A percentile compares a stretch with the other conserved stretches of the same genome.
Evolutionary conservation across 371 early-diverging fungal genomes (phyloP).

Genomic region (Chytridiales sp.): DNA sequence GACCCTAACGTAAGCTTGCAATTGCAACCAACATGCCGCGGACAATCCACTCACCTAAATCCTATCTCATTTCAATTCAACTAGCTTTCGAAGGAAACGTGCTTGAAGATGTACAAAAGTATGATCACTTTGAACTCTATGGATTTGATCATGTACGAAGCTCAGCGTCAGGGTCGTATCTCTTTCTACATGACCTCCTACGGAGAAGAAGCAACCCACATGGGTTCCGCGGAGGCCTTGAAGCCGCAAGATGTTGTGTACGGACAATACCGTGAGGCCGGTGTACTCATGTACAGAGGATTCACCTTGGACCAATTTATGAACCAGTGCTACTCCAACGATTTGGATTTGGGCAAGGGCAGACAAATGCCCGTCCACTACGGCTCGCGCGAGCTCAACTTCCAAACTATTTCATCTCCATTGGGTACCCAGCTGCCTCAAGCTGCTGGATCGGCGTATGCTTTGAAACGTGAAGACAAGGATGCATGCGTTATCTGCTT

Average conservation of each 20-base stretch:
- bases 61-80: neutral
- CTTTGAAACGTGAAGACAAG: constrained; percentile 76
- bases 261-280: constrained; percentile 93
- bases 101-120: constrained; percentile 77
- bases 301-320: constrained; percentile 90
- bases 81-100: constrained; percentile 71
- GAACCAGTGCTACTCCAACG: constrained; percentile 95
- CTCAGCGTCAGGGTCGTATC: constrained; percentile 97
- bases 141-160: constrained; percentile 94
- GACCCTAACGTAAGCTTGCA: constrained; percentile 67
- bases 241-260: constrained; percentile 81
- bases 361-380: constrained; percentile 99
- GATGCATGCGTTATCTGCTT: constrained; percentile 84
- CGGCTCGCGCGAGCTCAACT: constrained; percentile 77
- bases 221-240: constrained; percentile 90
- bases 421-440: constrained; percentile 97
- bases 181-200: constrained; percentile 98
- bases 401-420: constrained; percentile 97
- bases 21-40: too few species aligned
- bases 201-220: constrained; percentile 93
- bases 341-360: constrained; percentile 87
- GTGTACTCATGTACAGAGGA: constrained; percentile 89
- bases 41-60: neutral
- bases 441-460: constrained; percentile 97
- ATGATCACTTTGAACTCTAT: constrained; percentile 89